Conservation (phyloP, 352 stramenopile species). For the Thraustochytrium striatum region DNA sequence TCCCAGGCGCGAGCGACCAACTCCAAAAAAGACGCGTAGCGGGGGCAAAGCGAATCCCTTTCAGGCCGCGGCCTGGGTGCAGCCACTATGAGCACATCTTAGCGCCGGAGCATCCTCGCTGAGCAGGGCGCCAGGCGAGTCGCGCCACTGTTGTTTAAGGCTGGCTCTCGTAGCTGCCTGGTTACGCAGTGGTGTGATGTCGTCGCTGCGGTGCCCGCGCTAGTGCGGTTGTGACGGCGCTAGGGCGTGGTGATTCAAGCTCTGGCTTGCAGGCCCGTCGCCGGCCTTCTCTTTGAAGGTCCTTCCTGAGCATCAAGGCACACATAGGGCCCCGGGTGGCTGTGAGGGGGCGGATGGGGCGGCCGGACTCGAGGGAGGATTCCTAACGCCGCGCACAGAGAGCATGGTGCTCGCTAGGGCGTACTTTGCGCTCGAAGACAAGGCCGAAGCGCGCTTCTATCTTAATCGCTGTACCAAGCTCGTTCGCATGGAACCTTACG, state of each 20-base stretch:
- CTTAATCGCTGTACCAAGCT: not conserved
- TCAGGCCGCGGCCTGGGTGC: too few relatives aligned
- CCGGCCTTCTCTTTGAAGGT: not conserved
- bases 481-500: constrained; percentile 24
- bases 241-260: not conserved
- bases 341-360: not conserved
- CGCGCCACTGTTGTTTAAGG: too few relatives aligned
- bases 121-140: too few relatives aligned
- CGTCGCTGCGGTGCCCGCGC: not conserved
- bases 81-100: too few relatives aligned
- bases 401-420: constrained; percentile 32
- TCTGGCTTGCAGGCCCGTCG: not conserved
- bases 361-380: not conserved
- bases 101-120: too few relatives aligned
- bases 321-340: not conserved
- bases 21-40: too few relatives aligned
- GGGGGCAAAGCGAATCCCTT: too few relatives aligned
- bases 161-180: too few relatives aligned
- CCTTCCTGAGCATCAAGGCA: not conserved
- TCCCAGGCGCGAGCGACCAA: too few relatives aligned
- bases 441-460: constrained; percentile 33
- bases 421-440: constrained; percentile 13
- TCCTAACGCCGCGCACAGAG: constrained; percentile 10
- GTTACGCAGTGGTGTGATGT: too few relatives aligned
- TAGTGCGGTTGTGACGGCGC: not conserved